These are phyloP conservation scores for Paecilomyces sp. DNA, from an alignment of 2,329 filamentous ascomycete genomes.

Conservation along the genomic window DNA sequence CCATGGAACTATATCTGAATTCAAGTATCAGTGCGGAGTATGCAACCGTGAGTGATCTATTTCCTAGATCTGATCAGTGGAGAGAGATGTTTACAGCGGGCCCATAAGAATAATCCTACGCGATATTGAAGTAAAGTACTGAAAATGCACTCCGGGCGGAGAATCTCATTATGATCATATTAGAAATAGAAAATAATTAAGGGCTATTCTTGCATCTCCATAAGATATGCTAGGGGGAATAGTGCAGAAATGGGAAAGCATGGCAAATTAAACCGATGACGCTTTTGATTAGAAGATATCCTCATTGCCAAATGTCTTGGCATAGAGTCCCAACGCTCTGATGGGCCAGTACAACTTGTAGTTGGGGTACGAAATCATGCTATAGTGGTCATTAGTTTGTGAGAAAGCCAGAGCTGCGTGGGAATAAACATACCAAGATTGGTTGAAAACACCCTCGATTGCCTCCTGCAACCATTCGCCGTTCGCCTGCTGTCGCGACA, in stretches of 20 bases:
- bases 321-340: slow-evolving; percentile 88
- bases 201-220: background rate
- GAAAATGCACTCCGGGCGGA: background rate
- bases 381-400: slow-evolving; percentile 25
- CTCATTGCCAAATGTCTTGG: slow-evolving; percentile 61
- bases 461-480: slow-evolving; percentile 94
- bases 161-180: background rate
- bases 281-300: slow-evolving; percentile 35
- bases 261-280: background rate
- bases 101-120: background rate
- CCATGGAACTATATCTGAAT: background rate
- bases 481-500: slow-evolving; percentile 75
- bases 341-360: slow-evolving; percentile 97
- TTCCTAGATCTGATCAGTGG: background rate
- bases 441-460: slow-evolving; percentile 98
- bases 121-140: background rate
- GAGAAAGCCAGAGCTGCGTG: background rate
- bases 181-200: background rate
- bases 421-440: slow-evolving; percentile 65
- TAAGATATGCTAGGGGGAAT: background rate
- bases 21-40: too few relatives aligned
- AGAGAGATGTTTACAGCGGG: background rate
- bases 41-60: background rate
- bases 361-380: slow-evolving; percentile 98
- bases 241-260: background rate